A percentile compares a stretch with the other conserved stretches of the same genome.
phyloP scores from a whole-genome alignment of 345 rosid genomes.

The Hypericum perforatum region DNA sequence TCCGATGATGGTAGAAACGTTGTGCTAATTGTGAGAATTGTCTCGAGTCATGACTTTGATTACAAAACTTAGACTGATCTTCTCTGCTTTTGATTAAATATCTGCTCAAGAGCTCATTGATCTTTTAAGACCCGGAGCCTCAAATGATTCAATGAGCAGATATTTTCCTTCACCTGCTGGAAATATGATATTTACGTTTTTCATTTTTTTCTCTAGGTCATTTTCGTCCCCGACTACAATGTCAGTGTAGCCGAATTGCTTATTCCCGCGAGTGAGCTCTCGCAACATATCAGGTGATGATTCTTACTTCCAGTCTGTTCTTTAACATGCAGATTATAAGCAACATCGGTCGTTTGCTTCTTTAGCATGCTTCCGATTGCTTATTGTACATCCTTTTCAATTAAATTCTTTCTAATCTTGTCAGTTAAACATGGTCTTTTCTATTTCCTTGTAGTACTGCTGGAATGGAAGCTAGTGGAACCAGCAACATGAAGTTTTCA shows the following conservation, averaged over 20 bases:
- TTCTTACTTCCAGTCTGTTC: conserved; percentile 8
- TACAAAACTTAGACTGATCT: no score
- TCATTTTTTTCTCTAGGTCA: conserved; percentile 32
- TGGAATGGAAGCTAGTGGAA: conserved; percentile 98
- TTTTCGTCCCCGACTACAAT: conserved; percentile 74
- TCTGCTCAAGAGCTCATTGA: no score
- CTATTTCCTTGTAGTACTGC: conserved; percentile 42
- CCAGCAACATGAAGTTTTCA: conserved; percentile 87
- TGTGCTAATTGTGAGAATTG: no score
- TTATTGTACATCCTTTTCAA: no score
- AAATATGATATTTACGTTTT: not conserved
- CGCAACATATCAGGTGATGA: conserved; percentile 68
- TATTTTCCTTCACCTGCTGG: not conserved
- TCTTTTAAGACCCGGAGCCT: no score
- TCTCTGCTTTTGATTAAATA: no score
- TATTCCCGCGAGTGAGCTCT: conserved; percentile 82
- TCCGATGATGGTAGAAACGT: no score
- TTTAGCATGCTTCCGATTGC: not conserved
- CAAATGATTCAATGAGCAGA: conserved; percentile 2
- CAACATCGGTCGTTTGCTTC: not conserved
- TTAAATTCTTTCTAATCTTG: no score
- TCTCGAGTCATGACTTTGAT: no score
- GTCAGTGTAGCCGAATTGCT: conserved; percentile 80
- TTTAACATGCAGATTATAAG: not conserved
- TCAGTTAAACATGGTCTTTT: no score